Percentiles rank a stretch among this genome's conserved stretches.
phyloP scores from a whole-genome alignment of 179 eudicot genomes.

The Dionaea muscipula region DNA sequence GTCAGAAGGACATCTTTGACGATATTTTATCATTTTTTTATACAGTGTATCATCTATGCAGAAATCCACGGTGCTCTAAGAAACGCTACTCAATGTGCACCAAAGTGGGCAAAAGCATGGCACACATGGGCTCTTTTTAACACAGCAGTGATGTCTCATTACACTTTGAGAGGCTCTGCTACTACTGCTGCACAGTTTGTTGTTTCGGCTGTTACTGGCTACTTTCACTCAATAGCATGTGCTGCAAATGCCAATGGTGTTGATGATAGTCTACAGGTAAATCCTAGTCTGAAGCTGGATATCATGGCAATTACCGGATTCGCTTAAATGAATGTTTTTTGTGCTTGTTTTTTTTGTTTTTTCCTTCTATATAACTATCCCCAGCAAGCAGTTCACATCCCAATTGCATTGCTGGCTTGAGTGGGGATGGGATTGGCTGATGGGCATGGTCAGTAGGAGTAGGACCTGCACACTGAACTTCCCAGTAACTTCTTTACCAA shows the following conservation, averaged over 20 bases:
- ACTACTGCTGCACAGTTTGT: constrained; percentile 57
- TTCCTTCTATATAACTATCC: no score
- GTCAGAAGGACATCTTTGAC: no score
- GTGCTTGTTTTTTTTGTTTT: no score
- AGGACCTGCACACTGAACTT: no score
- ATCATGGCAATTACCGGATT: no score
- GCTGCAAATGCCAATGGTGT: constrained; percentile 86
- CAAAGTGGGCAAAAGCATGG: constrained; percentile 93
- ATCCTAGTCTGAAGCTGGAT: constrained; percentile 3
- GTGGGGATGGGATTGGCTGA: no score
- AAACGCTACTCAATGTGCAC: constrained; percentile 71
- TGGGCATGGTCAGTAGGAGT: no score
- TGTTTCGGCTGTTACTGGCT: constrained; percentile 91
- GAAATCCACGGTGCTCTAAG: constrained; percentile 61
- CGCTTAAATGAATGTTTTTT: no score
- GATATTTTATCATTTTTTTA: no score
- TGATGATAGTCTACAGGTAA: constrained; percentile 94
- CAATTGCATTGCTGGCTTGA: no score
- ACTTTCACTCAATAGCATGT: constrained; percentile 95
- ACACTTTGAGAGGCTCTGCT: constrained; percentile 57
- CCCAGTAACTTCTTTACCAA: no score
- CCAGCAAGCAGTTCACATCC: no score
- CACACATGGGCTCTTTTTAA: constrained; percentile 95
- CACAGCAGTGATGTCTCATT: constrained; percentile 95
- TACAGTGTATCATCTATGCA: constrained; percentile 16